These are phyloP conservation scores for Cystobasidium sp. DNA, from an alignment of 1,284 basidiomycete species.

Conservation along the genomic window DNA sequence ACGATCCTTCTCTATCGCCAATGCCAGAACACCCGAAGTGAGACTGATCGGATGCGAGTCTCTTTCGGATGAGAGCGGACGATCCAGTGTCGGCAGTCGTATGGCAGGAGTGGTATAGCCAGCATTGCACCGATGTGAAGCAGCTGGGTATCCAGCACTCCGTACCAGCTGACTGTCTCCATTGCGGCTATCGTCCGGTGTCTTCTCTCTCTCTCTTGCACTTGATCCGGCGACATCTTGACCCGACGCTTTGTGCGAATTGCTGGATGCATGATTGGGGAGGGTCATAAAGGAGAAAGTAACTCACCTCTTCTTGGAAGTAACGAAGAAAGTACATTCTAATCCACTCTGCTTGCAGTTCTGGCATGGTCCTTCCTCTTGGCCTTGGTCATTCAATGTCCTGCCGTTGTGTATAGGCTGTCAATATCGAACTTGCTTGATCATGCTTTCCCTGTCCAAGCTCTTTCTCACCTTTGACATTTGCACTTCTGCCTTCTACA, in stretches of 20 bases:
- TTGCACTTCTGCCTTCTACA: constrained; percentile 38
- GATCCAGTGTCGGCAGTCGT: background rate
- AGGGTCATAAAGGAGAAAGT: background rate
- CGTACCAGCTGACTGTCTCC: too few relatives aligned
- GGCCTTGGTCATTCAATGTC: constrained; percentile 58
- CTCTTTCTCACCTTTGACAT: constrained; percentile 8
- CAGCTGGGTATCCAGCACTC: too few relatives aligned
- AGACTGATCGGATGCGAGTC: constrained; percentile 6
- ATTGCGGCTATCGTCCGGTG: background rate
- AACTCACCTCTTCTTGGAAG: constrained; percentile 67
- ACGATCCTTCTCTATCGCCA: background rate
- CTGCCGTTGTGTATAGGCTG: constrained; percentile 49
- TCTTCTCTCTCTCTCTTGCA: background rate
- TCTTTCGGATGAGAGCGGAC: constrained; percentile 1
- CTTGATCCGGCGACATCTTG: background rate
- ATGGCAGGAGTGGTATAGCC: background rate
- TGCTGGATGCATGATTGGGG: background rate
- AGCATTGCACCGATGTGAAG: too few relatives aligned
- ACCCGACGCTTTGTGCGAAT: background rate
- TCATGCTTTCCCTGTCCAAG: background rate
- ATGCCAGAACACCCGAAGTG: background rate
- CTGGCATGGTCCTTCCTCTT: constrained; percentile 52
- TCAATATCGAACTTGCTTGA: background rate
- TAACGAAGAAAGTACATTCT: constrained; percentile 80
- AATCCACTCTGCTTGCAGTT: constrained; percentile 48